phyloP scores from a whole-genome alignment of 1,139 yeast genomes.

The Nakaseomyces bracarensis region DNA sequence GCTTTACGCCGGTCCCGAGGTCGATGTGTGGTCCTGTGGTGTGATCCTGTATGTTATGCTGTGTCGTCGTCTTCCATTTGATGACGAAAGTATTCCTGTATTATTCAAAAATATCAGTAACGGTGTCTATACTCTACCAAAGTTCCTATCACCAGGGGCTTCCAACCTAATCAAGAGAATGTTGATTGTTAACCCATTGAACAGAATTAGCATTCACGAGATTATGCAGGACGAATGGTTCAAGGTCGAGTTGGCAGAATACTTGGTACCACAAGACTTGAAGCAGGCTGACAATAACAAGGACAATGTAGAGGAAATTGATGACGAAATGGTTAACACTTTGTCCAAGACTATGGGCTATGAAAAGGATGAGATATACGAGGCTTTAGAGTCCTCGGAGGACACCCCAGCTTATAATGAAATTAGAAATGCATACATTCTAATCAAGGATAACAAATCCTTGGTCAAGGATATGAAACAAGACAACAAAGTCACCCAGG shows the following conservation, averaged over 20 bases:
- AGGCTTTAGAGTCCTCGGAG: constrained; percentile 46
- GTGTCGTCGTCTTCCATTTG: constrained; percentile 95
- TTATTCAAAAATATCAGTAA: constrained; percentile 88
- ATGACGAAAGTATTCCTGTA: constrained; percentile 95
- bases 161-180: constrained; percentile 77
- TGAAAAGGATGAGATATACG: constrained; percentile 76
- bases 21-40: constrained; percentile 98
- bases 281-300: constrained; percentile 34
- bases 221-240: constrained; percentile 97
- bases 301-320: constrained; percentile 38
- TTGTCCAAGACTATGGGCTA: constrained; percentile 88
- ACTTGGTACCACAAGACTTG: constrained; percentile 64
- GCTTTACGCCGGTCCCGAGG: constrained; percentile 96
- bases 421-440: constrained; percentile 82
- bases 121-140: constrained; percentile 91
- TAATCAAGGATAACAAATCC: constrained; percentile 76
- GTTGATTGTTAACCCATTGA: constrained; percentile 94
- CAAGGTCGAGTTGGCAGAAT: constrained; percentile 71
- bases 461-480: constrained; percentile 58
- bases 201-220: constrained; percentile 89
- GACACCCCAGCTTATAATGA: constrained; percentile 51
- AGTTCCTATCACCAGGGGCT: constrained; percentile 81
- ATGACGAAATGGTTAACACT: constrained; percentile 72
- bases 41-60: constrained; percentile 93
- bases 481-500: constrained; percentile 38